Evolutionary conservation across 1,139 yeast species (phyloP).

Genomic region (Scheffersomyces illinoinensis): DNA sequence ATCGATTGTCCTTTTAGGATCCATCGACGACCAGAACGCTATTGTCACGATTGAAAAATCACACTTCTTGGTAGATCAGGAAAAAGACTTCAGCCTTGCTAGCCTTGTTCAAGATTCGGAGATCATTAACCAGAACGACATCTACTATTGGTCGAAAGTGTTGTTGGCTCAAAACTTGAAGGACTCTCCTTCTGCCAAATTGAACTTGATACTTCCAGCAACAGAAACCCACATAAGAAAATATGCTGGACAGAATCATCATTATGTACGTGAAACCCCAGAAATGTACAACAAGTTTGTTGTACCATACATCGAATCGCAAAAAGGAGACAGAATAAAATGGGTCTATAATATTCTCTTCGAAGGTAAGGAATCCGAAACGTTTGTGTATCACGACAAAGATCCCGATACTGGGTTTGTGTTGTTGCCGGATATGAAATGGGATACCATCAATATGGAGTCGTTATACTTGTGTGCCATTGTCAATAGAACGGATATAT

Average conservation of each 20-base stretch:
- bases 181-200: slow-evolving; percentile 60
- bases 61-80: slow-evolving; percentile 42
- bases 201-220: slow-evolving; percentile 86
- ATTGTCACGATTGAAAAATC: slow-evolving; percentile 76
- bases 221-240: slow-evolving; percentile 81
- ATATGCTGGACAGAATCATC: slow-evolving; percentile 57
- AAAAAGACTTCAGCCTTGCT: slow-evolving; percentile 17
- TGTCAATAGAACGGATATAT: slow-evolving; percentile 69
- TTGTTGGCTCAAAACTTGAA: slow-evolving; percentile 49
- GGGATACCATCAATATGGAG: slow-evolving; percentile 79
- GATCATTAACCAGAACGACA: slow-evolving; percentile 69
- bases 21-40: slow-evolving; percentile 59
- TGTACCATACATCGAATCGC: slow-evolving; percentile 72
- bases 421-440: slow-evolving; percentile 80
- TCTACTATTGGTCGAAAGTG: slow-evolving; percentile 79
- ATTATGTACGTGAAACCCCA: slow-evolving; percentile 78
- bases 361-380: slow-evolving; percentile 82
- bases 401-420: slow-evolving; percentile 59
- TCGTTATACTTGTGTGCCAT: slow-evolving; percentile 78
- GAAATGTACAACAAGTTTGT: slow-evolving; percentile 63
- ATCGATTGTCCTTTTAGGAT: slow-evolving; percentile 63
- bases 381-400: slow-evolving; percentile 64
- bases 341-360: slow-evolving; percentile 90
- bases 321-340: slow-evolving; percentile 74
- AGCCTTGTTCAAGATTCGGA: slow-evolving; percentile 34